Base-by-base conservation (phyloP, 148 eudicot species). In the Cornus suecica region DNA sequence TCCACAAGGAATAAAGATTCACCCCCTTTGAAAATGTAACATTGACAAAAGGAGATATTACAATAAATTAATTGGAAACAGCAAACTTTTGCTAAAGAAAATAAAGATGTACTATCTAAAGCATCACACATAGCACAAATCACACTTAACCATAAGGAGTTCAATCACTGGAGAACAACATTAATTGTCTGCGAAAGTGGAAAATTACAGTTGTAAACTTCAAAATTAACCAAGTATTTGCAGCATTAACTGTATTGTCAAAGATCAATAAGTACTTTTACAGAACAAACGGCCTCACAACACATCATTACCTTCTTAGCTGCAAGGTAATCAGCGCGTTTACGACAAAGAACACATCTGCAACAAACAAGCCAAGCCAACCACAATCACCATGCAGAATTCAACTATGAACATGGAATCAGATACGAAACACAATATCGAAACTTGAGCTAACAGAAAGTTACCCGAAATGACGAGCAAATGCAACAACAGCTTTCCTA, bases 391-490 rank as follows among this genome's bases (percentile, higher is more conserved):
- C 4, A 58, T 58, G 24, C 22, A 58, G 62, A n/a, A 58, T 31
- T 23, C 13, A n/a, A 41, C 14, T 16, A 25, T 41, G 68, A 5
- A 3, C 32, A 37, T 24, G 32, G 18, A 24, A 27, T 68, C 8
- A 56, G 1, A 76, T 20, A 41, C 58, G 7, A 6, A 52, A 15
- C 13, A 45, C 10, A 26, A 22, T 30, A 58, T 23, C n/a, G n/a
- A 28, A 45, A 42, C 24, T 48, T 52, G 58, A 20, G 58, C 22
- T 18, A 24, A 64, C 29, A 20, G 32, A 15, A 67, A 67, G 68
- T 30, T 74, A 95, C 97, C 99, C 99, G 41, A 93, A 96, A 90
- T 96, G 99, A 31, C 99, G 94, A 80, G 99, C 97, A 76, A 96
- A 96, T 52, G 99, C 98, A 54, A 93, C 87, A 73, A 96, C 92